Evolutionary conservation across 306 rosid species (phyloP).

Genomic region (Inga oerstediana): DNA sequence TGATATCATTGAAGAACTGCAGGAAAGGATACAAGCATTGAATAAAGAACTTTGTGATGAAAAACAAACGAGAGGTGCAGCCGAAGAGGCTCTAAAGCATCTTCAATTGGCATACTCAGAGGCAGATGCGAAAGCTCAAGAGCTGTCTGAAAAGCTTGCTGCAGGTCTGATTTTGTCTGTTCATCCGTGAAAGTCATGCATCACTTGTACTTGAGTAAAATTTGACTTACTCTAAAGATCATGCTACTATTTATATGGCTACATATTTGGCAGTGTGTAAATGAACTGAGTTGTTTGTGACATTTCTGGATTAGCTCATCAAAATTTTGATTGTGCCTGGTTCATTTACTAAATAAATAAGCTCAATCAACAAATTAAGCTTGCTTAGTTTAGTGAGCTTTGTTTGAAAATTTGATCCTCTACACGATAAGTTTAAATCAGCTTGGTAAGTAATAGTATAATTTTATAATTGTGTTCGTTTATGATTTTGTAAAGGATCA

Average conservation of each 20-base stretch:
- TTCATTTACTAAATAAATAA: not conserved
- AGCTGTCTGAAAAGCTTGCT: conserved; percentile 77
- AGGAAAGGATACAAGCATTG: conserved; percentile 56
- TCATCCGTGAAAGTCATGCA: conserved; percentile 9
- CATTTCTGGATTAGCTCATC: not conserved
- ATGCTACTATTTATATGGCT: conserved; percentile 21
- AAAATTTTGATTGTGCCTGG: not conserved
- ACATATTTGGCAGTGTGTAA: conserved; percentile 13
- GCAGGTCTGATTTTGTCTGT: conserved; percentile 66
- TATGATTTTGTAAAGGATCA: not conserved
- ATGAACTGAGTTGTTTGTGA: not conserved
- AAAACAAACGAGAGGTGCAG: conserved; percentile 81
- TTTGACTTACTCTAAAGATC: conserved; percentile 10
- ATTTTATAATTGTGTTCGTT: not conserved
- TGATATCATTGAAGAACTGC: conserved; percentile 54
- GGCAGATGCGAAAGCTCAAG: conserved; percentile 73
- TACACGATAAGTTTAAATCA: not conserved
- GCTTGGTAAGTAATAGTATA: not conserved
- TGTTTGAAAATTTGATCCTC: not conserved
- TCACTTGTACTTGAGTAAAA: conserved; percentile 15
- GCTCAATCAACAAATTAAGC: not conserved
- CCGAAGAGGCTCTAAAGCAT: conserved; percentile 91
- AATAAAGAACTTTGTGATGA: conserved; percentile 70
- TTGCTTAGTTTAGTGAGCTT: not conserved
- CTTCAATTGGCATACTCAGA: conserved; percentile 69